Conservation (phyloP, 73 alveolate species). For the Stentor roeselii region DNA sequence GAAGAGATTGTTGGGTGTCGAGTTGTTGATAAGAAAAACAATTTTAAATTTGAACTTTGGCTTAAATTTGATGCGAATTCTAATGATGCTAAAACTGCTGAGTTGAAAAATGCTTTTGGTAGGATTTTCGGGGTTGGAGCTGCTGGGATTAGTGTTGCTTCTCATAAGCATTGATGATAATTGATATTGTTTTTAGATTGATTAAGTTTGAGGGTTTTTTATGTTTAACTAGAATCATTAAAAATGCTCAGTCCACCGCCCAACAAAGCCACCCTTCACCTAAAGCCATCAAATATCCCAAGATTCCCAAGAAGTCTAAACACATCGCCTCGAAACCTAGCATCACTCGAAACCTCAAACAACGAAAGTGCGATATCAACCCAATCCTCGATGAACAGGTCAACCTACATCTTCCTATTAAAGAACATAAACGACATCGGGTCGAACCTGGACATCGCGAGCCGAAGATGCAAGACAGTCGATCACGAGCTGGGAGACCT, state of each 20-base stretch:
- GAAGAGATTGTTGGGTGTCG: constrained; percentile 25
- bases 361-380: neutral
- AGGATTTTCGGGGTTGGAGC: neutral
- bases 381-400: neutral
- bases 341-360: neutral
- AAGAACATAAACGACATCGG: neutral
- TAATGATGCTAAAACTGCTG: neutral
- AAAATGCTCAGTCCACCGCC: too few species aligned
- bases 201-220: too few species aligned
- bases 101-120: neutral
- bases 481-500: neutral
- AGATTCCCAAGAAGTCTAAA: neutral
- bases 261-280: too few species aligned
- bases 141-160: neutral
- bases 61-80: neutral
- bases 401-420: neutral
- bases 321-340: neutral
- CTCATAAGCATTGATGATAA: too few species aligned
- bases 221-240: too few species aligned
- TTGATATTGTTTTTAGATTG: too few species aligned
- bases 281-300: too few species aligned
- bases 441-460: neutral
- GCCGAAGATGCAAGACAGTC: neutral
- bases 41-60: constrained; percentile 18
- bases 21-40: constrained; percentile 19